Evolutionary conservation across 495 filamentous ascomycete species (phyloP).

Genomic region (Immersiella caudata): DNA sequence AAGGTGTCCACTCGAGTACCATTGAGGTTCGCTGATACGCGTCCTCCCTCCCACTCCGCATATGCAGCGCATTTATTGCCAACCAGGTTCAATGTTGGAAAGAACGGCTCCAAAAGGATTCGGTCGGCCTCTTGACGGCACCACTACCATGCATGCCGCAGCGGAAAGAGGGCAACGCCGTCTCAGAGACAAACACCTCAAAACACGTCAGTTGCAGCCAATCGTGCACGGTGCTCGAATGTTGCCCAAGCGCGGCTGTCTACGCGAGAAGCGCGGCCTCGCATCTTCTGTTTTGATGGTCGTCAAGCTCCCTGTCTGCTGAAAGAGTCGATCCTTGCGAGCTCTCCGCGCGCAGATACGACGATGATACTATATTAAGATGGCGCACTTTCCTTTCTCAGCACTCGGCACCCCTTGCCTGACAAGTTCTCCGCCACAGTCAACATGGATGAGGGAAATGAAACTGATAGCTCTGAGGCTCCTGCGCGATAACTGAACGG

Average conservation of each 20-base stretch:
- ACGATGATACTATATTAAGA: conserved; percentile 11
- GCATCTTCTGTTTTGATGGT: background rate
- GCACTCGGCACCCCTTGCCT: conserved; percentile 2
- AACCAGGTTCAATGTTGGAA: background rate
- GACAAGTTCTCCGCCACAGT: background rate
- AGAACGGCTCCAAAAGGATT: background rate
- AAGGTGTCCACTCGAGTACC: background rate
- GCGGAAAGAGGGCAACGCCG: background rate
- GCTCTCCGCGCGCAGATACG: background rate
- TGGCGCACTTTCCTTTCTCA: background rate
- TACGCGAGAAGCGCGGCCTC: background rate
- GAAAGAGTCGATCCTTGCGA: conserved; percentile 9
- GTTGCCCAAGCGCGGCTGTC: background rate
- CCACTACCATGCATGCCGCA: background rate
- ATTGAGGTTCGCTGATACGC: background rate
- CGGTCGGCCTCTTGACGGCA: background rate
- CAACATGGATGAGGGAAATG: no score
- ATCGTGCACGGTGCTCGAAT: background rate
- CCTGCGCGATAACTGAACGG: background rate
- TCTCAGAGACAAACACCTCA: background rate
- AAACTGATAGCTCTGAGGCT: background rate
- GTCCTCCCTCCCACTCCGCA: background rate
- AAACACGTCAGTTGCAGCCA: background rate
- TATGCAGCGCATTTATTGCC: conserved; percentile 1
- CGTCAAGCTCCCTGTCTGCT: background rate